Conservation (phyloP, 2,329 filamentous ascomycete genomes). For the Phialophora verrucosa region DNA sequence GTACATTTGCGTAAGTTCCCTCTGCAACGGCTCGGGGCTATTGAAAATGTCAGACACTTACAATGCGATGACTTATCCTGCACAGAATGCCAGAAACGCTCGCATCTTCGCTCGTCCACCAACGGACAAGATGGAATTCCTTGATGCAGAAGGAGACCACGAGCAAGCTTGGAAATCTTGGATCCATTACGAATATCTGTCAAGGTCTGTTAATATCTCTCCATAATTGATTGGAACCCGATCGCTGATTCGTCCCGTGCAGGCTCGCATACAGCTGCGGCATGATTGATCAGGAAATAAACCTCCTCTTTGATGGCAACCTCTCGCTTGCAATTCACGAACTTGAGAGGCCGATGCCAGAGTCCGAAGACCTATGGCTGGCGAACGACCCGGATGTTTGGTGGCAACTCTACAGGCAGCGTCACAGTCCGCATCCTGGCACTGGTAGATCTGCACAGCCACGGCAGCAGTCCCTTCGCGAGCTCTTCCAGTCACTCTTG, state of each 20-base stretch:
- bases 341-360: neutral
- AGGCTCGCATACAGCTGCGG: constrained; percentile 1
- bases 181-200: constrained; percentile 9
- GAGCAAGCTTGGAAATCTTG: constrained; percentile 17
- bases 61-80: neutral
- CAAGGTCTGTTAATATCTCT: constrained; percentile 11
- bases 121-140: neutral
- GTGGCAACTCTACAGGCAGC: neutral
- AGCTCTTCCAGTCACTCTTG: constrained; percentile 11
- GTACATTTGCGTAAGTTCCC: constrained; percentile 9
- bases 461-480: constrained; percentile 5
- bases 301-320: neutral
- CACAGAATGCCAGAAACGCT: neutral
- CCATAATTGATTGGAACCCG: neutral
- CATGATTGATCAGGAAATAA: constrained; percentile 1
- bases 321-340: neutral
- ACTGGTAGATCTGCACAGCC: neutral
- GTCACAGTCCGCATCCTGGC: neutral
- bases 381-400: neutral
- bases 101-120: neutral
- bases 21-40: no score
- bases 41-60: neutral
- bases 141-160: neutral
- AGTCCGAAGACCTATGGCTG: neutral
- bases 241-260: neutral